These are phyloP conservation scores for Tylopilus vinaceipallidus DNA, from an alignment of 768 basidiomycete genomes.

Conservation along the genomic window DNA sequence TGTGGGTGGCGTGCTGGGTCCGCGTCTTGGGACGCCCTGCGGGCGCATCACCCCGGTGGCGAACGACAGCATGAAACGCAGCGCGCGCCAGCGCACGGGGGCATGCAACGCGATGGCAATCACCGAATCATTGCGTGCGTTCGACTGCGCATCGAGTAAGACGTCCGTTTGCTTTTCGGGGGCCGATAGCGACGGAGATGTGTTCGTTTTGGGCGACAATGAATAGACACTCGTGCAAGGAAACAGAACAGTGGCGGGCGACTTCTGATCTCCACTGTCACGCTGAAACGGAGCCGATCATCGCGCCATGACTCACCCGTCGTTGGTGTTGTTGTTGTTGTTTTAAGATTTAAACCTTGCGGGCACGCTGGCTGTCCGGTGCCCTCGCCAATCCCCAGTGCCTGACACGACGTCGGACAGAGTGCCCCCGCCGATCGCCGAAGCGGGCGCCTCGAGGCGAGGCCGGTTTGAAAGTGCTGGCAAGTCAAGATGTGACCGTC, in stretches of 20 bases:
- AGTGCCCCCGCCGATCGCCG: no score
- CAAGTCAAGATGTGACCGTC: no score
- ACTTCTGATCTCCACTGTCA: slow-evolving; percentile 8
- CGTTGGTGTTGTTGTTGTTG: no score
- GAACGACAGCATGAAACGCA: neutral
- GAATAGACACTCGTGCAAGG: neutral
- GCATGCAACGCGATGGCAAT: neutral
- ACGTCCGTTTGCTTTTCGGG: no score
- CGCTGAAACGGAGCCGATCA: slow-evolving; percentile 10
- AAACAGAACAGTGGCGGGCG: slow-evolving; percentile 1
- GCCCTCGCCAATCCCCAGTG: no score
- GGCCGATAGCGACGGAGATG: slow-evolving; percentile 8
- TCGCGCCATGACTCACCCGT: slow-evolving; percentile 1
- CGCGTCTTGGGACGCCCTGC: no score
- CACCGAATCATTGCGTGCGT: neutral
- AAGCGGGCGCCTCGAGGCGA: no score
- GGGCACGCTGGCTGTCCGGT: neutral
- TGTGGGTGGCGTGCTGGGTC: no score
- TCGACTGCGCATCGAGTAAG: neutral
- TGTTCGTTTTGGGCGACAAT: slow-evolving; percentile 1
- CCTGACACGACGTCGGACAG: no score
- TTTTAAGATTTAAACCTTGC: slow-evolving; percentile 8
- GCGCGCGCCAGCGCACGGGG: neutral
- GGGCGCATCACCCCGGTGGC: neutral
- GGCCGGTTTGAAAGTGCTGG: no score